phyloP scores from a whole-genome alignment of 176 grass and related monocot genomes.

The Tillandsia leiboldiana region DNA sequence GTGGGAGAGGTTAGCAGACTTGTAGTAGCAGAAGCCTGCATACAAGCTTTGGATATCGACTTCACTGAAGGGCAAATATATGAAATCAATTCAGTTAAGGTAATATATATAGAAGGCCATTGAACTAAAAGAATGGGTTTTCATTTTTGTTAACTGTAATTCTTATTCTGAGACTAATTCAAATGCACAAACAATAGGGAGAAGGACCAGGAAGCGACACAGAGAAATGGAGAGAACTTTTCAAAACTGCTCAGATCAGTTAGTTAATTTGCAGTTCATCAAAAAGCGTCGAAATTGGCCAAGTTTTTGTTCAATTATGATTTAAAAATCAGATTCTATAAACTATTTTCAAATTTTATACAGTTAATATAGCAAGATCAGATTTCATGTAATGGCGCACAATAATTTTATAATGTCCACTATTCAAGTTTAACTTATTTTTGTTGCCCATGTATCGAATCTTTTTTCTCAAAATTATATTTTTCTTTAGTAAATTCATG shows the following conservation, averaged over 20 bases:
- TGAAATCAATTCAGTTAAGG: constrained; percentile 94
- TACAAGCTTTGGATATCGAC: constrained; percentile 88
- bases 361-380: too few species aligned
- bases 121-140: background rate
- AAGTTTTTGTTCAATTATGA: too few species aligned
- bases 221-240: constrained; percentile 77
- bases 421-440: too few species aligned
- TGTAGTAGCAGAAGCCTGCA: constrained; percentile 91
- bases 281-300: background rate
- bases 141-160: too few species aligned
- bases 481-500: too few species aligned
- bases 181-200: constrained; percentile 36
- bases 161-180: background rate
- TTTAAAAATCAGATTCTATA: too few species aligned
- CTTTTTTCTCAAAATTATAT: too few species aligned
- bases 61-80: constrained; percentile 73
- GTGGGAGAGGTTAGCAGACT: constrained; percentile 87
- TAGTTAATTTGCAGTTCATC: constrained; percentile 18
- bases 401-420: too few species aligned
- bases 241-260: constrained; percentile 39
- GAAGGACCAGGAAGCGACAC: constrained; percentile 61
- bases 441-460: too few species aligned
- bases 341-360: too few species aligned
- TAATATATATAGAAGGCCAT: constrained; percentile 10
- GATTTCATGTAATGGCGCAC: too few species aligned